Base-by-base conservation (phyloP, 1,139 yeast genomes). In the Nakaseomyces nivariensis region DNA sequence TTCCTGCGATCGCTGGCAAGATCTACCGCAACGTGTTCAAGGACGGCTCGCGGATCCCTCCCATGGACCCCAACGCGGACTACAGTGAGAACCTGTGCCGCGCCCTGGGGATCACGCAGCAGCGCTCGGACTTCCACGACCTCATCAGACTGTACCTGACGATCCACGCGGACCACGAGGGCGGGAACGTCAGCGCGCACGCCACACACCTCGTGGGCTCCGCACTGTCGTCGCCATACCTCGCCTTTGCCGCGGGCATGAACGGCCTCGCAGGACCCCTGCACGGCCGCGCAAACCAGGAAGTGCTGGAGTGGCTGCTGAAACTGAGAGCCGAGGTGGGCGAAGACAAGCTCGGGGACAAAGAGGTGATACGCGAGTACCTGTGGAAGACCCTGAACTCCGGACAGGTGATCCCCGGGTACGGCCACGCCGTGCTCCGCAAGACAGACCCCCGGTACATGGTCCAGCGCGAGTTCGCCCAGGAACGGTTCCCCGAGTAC, bases 401-500 rank as follows among this genome's bases (percentile, higher is more conserved):
- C 9, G 71, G 70, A 46, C 63, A 74, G 54, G 75, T 72, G 25
- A 67, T 72, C 48, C 75, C 75, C 44, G 75, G 75, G 36, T 72
- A 72, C 53, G 75, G 75, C 9, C 75, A 72, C 52, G 75, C 74
- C 25, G 75, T 72, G 13, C 58, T 72, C 50, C 63, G 75, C 54
- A 68, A 67, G 58, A 72, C 75, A 17, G 75, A 72, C 55, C 75
- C 75, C 50, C 62, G 97, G 74, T 90, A 87, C 79, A 87, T 88
- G 54, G 97, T 97, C 63, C 96, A 89, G 73, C 85, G 96, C 78
- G 94, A 85, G 73, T 90, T 89, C 68, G 97, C 97, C 57, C 81
- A 85, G 70, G 86, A 88, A 78, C 96, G 90, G 78, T 82, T 90
- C 92, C 96, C 97, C 70, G 90, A 90, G 73, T 86, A 87, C 73